Evolutionary conservation across 1,284 basidiomycete species (phyloP).

Genomic region (Macrocystidia cucumis): DNA sequence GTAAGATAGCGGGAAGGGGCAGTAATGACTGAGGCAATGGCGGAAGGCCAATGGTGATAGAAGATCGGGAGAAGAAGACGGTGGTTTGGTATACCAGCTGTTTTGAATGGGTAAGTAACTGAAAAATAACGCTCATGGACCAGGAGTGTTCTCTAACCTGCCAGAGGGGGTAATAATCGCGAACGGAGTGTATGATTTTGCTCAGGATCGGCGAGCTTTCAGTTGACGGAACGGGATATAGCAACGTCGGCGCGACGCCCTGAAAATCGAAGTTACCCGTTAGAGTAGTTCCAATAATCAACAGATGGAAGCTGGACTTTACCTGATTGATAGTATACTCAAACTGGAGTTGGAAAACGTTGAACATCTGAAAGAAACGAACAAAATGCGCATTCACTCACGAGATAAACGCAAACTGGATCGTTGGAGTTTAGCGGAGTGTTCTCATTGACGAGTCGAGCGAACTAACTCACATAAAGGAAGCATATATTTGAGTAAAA

Average conservation of each 20-base stretch:
- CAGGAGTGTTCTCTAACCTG: conserved; percentile 42
- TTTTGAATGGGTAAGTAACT: conserved; percentile 2
- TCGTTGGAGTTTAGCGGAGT: conserved; percentile 6
- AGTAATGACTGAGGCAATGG: conserved; percentile 71
- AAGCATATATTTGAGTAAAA: conserved; percentile 74
- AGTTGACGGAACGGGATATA: conserved; percentile 78
- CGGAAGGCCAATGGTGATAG: conserved; percentile 83
- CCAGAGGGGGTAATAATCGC: conserved; percentile 96
- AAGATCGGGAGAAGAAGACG: conserved; percentile 93
- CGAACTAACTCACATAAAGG: conserved; percentile 56
- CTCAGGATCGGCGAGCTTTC: conserved; percentile 55
- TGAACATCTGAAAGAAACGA: conserved; percentile 5
- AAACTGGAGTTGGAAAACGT: conserved; percentile 43
- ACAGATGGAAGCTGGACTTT: too few species aligned
- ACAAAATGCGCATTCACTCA: conserved; percentile 26
- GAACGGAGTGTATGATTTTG: conserved; percentile 75
- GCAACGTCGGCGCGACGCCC: conserved; percentile 86
- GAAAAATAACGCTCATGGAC: not conserved
- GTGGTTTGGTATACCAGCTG: conserved; percentile 86
- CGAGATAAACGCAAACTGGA: conserved; percentile 71
- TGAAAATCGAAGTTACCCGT: conserved; percentile 18
- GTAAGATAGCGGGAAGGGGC: conserved; percentile 66
- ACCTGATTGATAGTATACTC: conserved; percentile 93
- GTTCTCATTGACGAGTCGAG: conserved; percentile 6
- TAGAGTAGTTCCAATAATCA: not conserved